Evolutionary conservation across 805 yeast species (phyloP), one percentile per base, ranked within the genome.

Genomic region (Yarrowia divulgata): DNA sequence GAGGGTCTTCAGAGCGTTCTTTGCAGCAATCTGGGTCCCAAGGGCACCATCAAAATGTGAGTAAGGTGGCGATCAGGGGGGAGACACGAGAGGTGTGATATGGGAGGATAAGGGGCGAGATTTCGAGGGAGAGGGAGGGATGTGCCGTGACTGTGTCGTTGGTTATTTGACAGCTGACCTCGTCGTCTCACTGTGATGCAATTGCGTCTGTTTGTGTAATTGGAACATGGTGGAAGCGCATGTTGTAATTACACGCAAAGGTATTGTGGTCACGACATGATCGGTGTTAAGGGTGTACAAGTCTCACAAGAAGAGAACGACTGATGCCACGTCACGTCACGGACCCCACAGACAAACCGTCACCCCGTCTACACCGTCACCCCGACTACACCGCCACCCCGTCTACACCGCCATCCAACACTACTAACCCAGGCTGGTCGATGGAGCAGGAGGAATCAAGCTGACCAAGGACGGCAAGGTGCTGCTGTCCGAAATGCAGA

Each of bases 381-480:
- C n/a, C n/a, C n/a, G n/a, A n/a, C n/a, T n/a, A n/a, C n/a, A 40
- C n/a, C 43, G 1, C 12, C n/a, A 40, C n/a, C n/a, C n/a, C n/a
- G n/a, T n/a, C n/a, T 14, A 12, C 43, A 2, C 43, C n/a, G 18
- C 12, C n/a, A 8, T 13, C 6, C 6, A 3, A 43, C 23, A 7
- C 13, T 29, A 54, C 39, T 43, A 76, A 66, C 62, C 1, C 52
- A 66, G 69, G 69, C 78, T 94, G 70, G 99, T 95, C 67, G 98
- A 95, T 77, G 99, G 99, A 72, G 89, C 97, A 1, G 99, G 99
- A 39, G 88, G 89, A 75, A 90, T 95, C 79, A 95, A 95, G 81
- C 87, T 95, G 75, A 95, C 99, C 68, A 95, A 95, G 77, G 99
- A 95, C 79, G 99, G 99, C 67, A 93, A 94, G 77, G 98, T 95